phyloP scores from a whole-genome alignment of 257 asterid genomes.

The Fraxinus excelsior region DNA sequence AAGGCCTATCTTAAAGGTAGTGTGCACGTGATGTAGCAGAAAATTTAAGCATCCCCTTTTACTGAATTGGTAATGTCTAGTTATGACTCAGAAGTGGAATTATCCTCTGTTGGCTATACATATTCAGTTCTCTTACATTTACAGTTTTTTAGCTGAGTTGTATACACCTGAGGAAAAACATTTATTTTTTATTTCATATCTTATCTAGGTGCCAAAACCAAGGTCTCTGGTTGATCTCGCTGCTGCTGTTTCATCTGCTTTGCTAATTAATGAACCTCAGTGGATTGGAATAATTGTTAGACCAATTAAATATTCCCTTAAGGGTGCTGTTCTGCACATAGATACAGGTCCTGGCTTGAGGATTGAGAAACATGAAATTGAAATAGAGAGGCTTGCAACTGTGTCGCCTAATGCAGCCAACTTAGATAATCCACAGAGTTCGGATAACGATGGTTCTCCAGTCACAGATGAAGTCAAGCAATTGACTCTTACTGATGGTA shows the following conservation, averaged over 20 bases:
- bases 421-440: conserved; percentile 29
- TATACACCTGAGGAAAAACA: conserved; percentile 3
- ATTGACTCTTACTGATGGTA: conserved; percentile 66
- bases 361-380: conserved; percentile 73
- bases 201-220: conserved; percentile 76
- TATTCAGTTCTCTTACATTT: not conserved
- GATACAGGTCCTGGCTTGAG: conserved; percentile 96
- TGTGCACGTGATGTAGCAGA: conserved; percentile 7
- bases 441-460: conserved; percentile 30
- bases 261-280: conserved; percentile 91
- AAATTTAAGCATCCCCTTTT: conserved; percentile 21
- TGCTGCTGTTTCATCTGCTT: conserved; percentile 94
- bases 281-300: conserved; percentile 88
- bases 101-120: not conserved
- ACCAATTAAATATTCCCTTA: conserved; percentile 83
- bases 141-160: not conserved
- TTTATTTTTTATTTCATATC: conserved; percentile 5
- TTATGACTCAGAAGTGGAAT: not conserved
- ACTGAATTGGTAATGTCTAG: conserved; percentile 22
- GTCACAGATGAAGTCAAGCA: conserved; percentile 48
- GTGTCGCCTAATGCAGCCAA: conserved; percentile 34
- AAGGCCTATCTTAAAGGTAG: conserved; percentile 94
- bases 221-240: conserved; percentile 95
- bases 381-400: conserved; percentile 69
- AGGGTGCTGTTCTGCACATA: conserved; percentile 84